Evolutionary conservation across 768 basidiomycete species (phyloP).

Genomic region (Russula brevipes): DNA sequence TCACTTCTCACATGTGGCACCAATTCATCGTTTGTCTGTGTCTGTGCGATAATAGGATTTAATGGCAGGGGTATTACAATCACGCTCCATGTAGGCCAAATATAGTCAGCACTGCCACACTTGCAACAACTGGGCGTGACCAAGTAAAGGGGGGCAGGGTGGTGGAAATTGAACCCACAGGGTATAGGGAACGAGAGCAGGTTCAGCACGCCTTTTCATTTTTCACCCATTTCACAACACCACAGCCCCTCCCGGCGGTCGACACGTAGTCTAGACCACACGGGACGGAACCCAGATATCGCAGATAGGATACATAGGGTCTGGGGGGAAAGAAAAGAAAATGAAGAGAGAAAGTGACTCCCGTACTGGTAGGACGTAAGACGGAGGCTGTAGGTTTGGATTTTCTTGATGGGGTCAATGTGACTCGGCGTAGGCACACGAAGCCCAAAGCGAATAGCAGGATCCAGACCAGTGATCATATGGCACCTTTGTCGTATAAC

Average conservation of each 20-base stretch:
- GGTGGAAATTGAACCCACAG: not conserved
- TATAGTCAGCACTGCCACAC: not conserved
- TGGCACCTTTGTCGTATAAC: not conserved
- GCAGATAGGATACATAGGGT: not conserved
- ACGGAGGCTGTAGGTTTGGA: not conserved
- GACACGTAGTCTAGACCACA: not conserved
- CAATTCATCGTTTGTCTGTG: not conserved
- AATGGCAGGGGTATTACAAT: not conserved
- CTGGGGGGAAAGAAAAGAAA: not conserved
- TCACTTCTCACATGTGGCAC: not conserved
- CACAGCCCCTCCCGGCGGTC: not conserved
- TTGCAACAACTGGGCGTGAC: not conserved
- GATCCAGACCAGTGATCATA: not conserved
- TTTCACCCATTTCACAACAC: constrained; percentile 1
- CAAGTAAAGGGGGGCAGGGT: not conserved
- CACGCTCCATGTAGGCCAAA: not conserved
- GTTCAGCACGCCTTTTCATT: not conserved
- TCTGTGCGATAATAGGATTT: not conserved
- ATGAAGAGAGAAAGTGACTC: no score
- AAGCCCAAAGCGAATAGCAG: not conserved
- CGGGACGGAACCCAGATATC: not conserved
- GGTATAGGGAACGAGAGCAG: not conserved
- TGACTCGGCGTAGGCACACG: not conserved
- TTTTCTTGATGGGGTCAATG: not conserved
- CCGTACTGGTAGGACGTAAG: not conserved